Percentiles rank a stretch among this genome's conserved stretches.
These are phyloP conservation scores for Neurospora sp. DNA, from an alignment of 495 filamentous ascomycete genomes.

Conservation along the genomic window DNA sequence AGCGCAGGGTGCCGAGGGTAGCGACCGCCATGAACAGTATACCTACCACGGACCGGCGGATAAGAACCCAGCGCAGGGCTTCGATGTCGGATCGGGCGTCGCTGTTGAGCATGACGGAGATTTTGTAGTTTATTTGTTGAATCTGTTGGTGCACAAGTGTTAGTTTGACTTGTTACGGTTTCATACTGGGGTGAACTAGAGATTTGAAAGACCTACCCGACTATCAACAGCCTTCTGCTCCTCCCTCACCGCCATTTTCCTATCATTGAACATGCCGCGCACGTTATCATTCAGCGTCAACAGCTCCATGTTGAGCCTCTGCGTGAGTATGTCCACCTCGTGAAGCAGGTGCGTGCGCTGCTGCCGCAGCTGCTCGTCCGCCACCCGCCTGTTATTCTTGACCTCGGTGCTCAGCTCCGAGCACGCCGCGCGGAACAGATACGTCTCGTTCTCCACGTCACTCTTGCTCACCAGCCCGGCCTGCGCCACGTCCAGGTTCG, in stretches of 20 bases:
- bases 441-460: slow-evolving; percentile 79
- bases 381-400: slow-evolving; percentile 46
- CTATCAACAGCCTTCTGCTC: slow-evolving; percentile 77
- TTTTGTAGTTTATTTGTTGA: slow-evolving; percentile 88
- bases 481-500: slow-evolving; percentile 71
- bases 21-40: slow-evolving; percentile 51
- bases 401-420: slow-evolving; percentile 83
- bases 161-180: not conserved
- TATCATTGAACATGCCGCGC: slow-evolving; percentile 91
- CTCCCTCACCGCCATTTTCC: slow-evolving; percentile 81
- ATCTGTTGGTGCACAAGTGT: slow-evolving; percentile 40
- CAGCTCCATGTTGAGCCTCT: slow-evolving; percentile 72
- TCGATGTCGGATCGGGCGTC: slow-evolving; percentile 88
- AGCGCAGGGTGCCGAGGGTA: slow-evolving; percentile 39
- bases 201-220: slow-evolving; percentile 33
- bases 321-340: slow-evolving; percentile 84
- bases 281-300: slow-evolving; percentile 76
- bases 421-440: slow-evolving; percentile 90
- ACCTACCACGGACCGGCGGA: slow-evolving; percentile 72
- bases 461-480: slow-evolving; percentile 66
- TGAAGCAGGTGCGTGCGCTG: slow-evolving; percentile 80
- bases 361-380: slow-evolving; percentile 62
- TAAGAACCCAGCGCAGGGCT: slow-evolving; percentile 80
- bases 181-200: not conserved
- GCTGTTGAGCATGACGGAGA: slow-evolving; percentile 74